A percentile compares a stretch with the other conserved stretches of the same genome.
Conservation (phyloP, 495 filamentous ascomycete genomes). For the Hypoxylon crocopeplum region DNA sequence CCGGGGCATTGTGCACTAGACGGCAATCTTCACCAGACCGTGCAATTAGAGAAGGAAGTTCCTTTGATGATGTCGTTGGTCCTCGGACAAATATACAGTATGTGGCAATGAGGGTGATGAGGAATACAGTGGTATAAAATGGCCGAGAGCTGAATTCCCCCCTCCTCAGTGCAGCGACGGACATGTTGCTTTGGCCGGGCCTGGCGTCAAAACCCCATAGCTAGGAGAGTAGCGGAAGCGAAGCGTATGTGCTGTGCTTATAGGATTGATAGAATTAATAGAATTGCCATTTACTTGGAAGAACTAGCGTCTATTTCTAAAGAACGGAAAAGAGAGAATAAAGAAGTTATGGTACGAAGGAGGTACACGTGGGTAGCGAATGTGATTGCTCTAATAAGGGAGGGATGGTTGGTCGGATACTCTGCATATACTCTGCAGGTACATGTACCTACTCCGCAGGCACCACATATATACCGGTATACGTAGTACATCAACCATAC, state of each 20-base stretch:
- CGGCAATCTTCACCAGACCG: slow-evolving; percentile 68
- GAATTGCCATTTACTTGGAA: too few species aligned
- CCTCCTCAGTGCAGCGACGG: slow-evolving; percentile 7
- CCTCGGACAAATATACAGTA: slow-evolving; percentile 41
- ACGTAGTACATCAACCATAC: too few species aligned
- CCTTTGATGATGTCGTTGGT: background rate
- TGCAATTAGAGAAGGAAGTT: slow-evolving; percentile 2
- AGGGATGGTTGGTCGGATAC: too few species aligned
- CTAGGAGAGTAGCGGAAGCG: background rate
- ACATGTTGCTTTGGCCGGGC: slow-evolving; percentile 13
- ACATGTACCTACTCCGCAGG: slow-evolving; percentile 1
- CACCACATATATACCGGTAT: background rate
- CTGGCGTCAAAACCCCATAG: slow-evolving; percentile 14
- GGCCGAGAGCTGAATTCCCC: slow-evolving; percentile 44
- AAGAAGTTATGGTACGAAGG: too few species aligned
- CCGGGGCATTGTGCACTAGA: slow-evolving; percentile 72
- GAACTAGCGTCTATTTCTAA: too few species aligned
- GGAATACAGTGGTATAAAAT: slow-evolving; percentile 43
- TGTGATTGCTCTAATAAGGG: too few species aligned
- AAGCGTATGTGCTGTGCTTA: too few species aligned
- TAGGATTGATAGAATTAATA: background rate
- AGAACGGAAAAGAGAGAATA: too few species aligned
- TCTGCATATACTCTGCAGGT: background rate
- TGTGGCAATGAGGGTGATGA: slow-evolving; percentile 47
- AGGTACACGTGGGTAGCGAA: too few species aligned